A percentile compares a stretch with the other conserved stretches of the same genome.
These are phyloP conservation scores for Manihot esculenta DNA, from an alignment of 441 rosid genomes.

Conservation along the genomic window DNA sequence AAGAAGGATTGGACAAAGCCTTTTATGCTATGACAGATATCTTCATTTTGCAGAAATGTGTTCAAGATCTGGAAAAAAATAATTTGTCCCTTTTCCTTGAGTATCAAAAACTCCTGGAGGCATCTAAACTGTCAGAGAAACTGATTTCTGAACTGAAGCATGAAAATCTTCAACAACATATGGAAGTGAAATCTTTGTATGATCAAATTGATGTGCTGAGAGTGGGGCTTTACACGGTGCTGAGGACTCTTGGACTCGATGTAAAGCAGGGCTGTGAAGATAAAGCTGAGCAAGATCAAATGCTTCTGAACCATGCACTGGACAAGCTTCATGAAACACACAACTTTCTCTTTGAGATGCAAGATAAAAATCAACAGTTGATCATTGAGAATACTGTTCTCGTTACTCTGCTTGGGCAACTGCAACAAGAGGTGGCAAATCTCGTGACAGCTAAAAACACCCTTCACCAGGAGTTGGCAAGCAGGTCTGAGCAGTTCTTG, in stretches of 20 bases:
- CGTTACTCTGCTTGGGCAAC: constrained; percentile 59
- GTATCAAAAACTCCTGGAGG: constrained; percentile 53
- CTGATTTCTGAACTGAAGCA: constrained; percentile 55
- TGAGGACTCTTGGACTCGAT: constrained; percentile 48
- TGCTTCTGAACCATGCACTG: constrained; percentile 38
- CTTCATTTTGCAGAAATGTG: constrained; percentile 64
- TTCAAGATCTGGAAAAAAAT: constrained; percentile 63
- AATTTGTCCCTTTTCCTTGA: constrained; percentile 54
- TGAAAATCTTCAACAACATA: constrained; percentile 52
- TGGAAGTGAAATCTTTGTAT: constrained; percentile 53
- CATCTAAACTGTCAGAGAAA: constrained; percentile 58
- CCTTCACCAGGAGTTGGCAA: constrained; percentile 48
- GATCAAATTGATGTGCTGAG: constrained; percentile 53
- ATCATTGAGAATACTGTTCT: constrained; percentile 61
- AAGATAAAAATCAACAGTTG: constrained; percentile 58
- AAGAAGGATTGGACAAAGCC: constrained; percentile 63
- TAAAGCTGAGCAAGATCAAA: constrained; percentile 45
- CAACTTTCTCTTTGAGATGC: constrained; percentile 41
- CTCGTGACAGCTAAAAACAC: constrained; percentile 48
- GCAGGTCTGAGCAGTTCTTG: constrained; percentile 43
- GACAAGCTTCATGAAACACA: constrained; percentile 56
- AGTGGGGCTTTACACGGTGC: constrained; percentile 50
- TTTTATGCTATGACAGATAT: constrained; percentile 57
- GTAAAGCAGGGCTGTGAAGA: constrained; percentile 36
- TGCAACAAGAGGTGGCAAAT: constrained; percentile 54